Conservation (phyloP, 169 alveolate species). For the Babesia caballi region DNA sequence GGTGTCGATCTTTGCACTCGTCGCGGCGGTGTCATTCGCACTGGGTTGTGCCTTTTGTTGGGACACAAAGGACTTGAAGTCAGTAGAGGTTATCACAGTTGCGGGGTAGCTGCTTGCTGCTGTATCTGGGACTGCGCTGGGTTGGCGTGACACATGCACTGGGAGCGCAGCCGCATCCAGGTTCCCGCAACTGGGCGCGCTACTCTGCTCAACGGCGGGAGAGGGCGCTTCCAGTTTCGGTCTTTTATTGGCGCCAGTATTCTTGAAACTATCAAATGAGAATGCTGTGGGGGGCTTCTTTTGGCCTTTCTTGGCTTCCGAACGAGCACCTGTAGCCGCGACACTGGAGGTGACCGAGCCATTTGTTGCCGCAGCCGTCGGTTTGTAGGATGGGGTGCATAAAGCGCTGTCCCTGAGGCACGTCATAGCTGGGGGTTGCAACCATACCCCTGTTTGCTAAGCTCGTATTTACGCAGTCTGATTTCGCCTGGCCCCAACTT, state of each 20-base stretch:
- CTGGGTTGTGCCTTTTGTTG: background rate
- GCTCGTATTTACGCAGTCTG: conserved; percentile 15
- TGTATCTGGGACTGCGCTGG: no score
- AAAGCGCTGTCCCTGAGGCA: conserved; percentile 10
- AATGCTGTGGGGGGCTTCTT: background rate
- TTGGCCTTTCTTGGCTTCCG: background rate
- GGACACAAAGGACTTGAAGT: background rate
- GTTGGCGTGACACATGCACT: no score
- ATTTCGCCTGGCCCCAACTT: background rate
- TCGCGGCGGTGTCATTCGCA: no score
- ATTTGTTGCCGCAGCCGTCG: background rate
- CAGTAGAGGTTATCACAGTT: no score
- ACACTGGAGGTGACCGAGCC: background rate
- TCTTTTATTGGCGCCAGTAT: background rate
- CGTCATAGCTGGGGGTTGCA: background rate
- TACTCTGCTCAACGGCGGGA: background rate
- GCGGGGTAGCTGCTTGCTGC: no score
- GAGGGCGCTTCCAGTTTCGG: background rate
- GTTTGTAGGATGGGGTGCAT: background rate
- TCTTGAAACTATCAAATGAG: background rate
- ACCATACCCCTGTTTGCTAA: conserved; percentile 9
- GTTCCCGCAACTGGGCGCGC: no score
- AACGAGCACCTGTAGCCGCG: background rate
- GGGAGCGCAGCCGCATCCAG: no score
- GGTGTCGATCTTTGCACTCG: no score